These are phyloP conservation scores for Escallonia rubra DNA, from an alignment of 129 eudicot genomes.

Conservation along the genomic window DNA sequence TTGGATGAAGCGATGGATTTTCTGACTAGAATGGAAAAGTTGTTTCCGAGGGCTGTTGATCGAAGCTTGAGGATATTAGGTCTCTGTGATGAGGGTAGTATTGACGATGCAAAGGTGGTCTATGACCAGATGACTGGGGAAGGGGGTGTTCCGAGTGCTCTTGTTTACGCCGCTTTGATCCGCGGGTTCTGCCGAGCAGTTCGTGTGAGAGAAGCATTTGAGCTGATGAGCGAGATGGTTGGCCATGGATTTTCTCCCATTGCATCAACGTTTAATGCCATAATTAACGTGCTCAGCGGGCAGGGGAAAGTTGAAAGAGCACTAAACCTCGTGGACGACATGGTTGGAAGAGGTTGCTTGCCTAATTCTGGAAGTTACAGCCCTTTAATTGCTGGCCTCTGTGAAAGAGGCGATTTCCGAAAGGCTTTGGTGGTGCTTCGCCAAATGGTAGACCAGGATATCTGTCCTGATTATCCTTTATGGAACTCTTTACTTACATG, in stretches of 20 bases:
- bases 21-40: constrained; percentile 32
- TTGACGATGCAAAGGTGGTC: constrained; percentile 31
- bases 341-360: constrained; percentile 47
- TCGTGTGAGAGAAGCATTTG: constrained; percentile 49
- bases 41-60: constrained; percentile 44
- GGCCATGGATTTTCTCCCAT: constrained; percentile 41
- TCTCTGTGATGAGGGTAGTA: constrained; percentile 17
- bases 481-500: constrained; percentile 51
- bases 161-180: constrained; percentile 37
- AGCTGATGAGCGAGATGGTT: constrained; percentile 55
- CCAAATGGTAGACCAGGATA: constrained; percentile 63
- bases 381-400: constrained; percentile 34
- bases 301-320: constrained; percentile 49
- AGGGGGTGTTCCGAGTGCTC: constrained; percentile 37
- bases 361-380: constrained; percentile 52
- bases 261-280: constrained; percentile 29
- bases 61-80: constrained; percentile 31
- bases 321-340: constrained; percentile 46
- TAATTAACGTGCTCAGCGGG: constrained; percentile 43
- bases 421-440: constrained; percentile 36
- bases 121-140: constrained; percentile 30
- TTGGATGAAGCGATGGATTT: constrained; percentile 45
- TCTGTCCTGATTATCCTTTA: constrained; percentile 30
- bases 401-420: constrained; percentile 41
- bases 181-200: constrained; percentile 20